Conservation (phyloP, 2,329 filamentous ascomycete genomes). For the Colletotrichum sp. region DNA sequence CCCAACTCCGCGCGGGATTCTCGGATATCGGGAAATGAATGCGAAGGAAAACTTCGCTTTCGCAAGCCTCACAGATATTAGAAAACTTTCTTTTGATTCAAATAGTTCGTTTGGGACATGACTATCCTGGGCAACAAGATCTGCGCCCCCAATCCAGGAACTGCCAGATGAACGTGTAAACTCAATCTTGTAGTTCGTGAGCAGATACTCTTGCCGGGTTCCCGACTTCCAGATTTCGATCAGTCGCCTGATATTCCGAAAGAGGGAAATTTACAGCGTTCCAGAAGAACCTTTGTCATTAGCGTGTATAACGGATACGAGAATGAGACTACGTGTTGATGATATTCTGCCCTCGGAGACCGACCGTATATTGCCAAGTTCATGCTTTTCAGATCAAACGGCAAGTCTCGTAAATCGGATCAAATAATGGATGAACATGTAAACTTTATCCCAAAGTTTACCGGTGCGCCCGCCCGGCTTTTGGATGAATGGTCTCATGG, state of each 20-base stretch:
- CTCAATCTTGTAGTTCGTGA: not conserved
- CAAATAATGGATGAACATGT: not conserved
- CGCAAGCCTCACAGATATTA: not conserved
- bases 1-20: not conserved
- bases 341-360: not conserved
- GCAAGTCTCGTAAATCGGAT: not conserved
- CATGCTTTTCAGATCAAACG: not conserved
- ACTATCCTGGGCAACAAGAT: not conserved
- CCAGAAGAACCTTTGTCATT: accelerated
- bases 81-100: not conserved
- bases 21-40: not conserved
- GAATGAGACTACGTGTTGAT: not conserved
- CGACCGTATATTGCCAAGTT: not conserved
- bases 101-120: not conserved
- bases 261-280: not conserved
- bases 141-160: not conserved
- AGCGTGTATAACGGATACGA: not conserved
- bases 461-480: not conserved
- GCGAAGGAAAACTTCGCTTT: not conserved
- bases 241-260: not conserved
- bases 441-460: not conserved
- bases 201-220: accelerated
- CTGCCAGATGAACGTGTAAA: not conserved
- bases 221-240: not conserved
- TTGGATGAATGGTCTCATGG: not conserved